Percentiles rank a stretch among this genome's conserved stretches.
Conservation (phyloP, 345 rosid species). For the Eucalyptus sp. region DNA sequence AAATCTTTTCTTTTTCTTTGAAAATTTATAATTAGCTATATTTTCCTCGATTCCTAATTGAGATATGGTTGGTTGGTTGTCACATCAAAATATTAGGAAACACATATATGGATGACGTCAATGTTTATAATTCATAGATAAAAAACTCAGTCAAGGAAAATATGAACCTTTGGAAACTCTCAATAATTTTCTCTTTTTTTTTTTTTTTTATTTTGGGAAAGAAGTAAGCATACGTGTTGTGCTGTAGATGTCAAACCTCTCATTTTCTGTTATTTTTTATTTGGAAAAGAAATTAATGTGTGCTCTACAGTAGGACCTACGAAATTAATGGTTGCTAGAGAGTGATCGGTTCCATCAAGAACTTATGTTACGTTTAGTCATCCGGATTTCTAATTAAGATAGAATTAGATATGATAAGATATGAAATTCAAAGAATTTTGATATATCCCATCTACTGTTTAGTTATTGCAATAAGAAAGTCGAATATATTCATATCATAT, state of each 20-base stretch:
- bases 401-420: rapidly evolving
- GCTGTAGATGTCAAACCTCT: not conserved
- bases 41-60: not conserved
- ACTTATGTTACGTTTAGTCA: too few relatives aligned
- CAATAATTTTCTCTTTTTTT: not conserved
- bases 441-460: too few relatives aligned
- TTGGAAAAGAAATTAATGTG: not conserved
- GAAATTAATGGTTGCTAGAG: not conserved
- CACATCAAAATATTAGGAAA: not conserved
- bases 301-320: not conserved
- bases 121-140: not conserved
- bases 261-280: not conserved
- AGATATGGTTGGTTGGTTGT: not conserved
- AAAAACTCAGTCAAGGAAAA: not conserved
- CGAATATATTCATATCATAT: too few relatives aligned
- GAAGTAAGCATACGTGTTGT: not conserved
- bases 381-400: too few relatives aligned
- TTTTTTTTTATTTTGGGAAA: too few relatives aligned
- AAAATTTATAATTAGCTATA: not conserved
- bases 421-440: too few relatives aligned
- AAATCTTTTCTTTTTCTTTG: not conserved
- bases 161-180: not conserved
- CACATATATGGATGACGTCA: not conserved
- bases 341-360: too few relatives aligned
- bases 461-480: too few relatives aligned